phyloP scores from a whole-genome alignment of 345 rosid genomes.

The Populus simonii region DNA sequence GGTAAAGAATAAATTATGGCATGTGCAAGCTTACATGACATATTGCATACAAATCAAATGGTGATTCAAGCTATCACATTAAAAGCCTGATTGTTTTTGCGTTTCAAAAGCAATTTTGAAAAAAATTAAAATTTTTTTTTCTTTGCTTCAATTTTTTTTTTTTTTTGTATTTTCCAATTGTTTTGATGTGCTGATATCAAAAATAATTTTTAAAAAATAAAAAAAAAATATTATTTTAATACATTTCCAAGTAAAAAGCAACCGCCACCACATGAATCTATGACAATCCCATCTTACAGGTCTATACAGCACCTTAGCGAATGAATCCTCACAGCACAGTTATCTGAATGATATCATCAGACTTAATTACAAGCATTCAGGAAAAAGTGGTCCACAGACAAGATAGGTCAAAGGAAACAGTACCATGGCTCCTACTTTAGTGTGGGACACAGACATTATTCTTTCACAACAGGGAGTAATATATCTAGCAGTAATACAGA shows the following conservation, averaged over 20 bases:
- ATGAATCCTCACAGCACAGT: not conserved
- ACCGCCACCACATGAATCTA: too few species aligned
- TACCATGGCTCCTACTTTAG: not conserved
- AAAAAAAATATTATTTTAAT: too few species aligned
- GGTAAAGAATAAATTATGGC: not conserved
- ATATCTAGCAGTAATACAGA: not conserved
- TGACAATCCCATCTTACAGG: too few species aligned
- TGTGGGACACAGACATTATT: not conserved
- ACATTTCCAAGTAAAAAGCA: too few species aligned
- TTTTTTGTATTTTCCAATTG: too few species aligned
- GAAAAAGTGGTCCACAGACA: not conserved
- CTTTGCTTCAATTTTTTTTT: too few species aligned
- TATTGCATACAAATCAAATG: not conserved
- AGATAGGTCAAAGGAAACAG: not conserved
- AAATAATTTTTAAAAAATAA: too few species aligned
- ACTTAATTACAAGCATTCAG: too few species aligned
- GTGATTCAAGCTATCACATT: not conserved
- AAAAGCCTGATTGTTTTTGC: too few species aligned
- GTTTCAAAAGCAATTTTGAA: too few species aligned
- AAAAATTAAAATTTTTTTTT: too few species aligned
- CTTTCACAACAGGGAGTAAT: not conserved
- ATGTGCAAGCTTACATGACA: not conserved
- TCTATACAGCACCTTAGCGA: not conserved
- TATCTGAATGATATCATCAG: not conserved
- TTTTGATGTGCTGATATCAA: too few species aligned